Base-by-base conservation (phyloP, 31 red algal species). In the Pterothamnion heteromorphum region DNA sequence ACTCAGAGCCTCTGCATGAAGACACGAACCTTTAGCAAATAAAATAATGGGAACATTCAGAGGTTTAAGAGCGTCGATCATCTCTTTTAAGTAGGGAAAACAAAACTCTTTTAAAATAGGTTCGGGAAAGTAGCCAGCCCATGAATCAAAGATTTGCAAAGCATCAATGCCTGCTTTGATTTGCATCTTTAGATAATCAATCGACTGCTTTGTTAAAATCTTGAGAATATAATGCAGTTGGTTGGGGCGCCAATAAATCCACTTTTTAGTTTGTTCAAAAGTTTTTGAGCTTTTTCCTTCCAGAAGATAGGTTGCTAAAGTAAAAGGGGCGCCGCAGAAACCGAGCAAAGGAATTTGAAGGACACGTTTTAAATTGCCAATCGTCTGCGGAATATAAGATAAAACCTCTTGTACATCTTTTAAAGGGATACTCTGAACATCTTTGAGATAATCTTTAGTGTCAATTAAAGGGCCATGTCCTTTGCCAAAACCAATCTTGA, bases 121-220 rank as follows among this genome's bases (percentile, higher is more conserved):
- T n/a, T n/a, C n/a, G n/a, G n/a, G n/a, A n/a, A n/a, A n/a, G n/a
- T n/a, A n/a, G n/a, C n/a, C n/a, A 28, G 98, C 98, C 98, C 98
- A 99, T 20, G 92, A 94, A 85, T 99, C 98, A 90, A 99, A 99
- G 84, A 97, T 90, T 89, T 99, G 98, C 23, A 99, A 44, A 14
- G 90, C 95, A 44, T 96, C 90, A 0, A 95, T 95, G 4, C 97
- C 97, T 9, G 36, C 41, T 3, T 94, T 87, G 31, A 95, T 90
- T 91, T 98, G 97, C 57, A 91, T 95, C 2, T 80, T 57, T 21
- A 92, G 92, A 91, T 96, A 96, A 2, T 95, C 90, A 37, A 57
- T 92, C 9, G 96, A 74, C 5, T 74, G 38, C 2, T 91, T 3
- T 22, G 93, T 90, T 1, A 98, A 91, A 41, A 30, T 88, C 0